phyloP scores from a whole-genome alignment of 2,329 filamentous ascomycete genomes.

The Botrytis medusae region DNA sequence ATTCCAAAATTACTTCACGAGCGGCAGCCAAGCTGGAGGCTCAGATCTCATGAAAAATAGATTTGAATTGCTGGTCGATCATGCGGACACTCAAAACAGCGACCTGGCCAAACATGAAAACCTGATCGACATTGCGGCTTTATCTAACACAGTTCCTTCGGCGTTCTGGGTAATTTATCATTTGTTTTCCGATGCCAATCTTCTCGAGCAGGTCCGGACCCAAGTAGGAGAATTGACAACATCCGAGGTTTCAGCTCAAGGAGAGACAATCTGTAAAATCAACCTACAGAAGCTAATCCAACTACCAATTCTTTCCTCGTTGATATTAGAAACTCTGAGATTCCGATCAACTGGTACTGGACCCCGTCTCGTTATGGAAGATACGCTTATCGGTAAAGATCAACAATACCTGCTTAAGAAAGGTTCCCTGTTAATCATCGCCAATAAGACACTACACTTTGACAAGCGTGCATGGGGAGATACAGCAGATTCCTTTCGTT shows the following conservation, averaged over 20 bases:
- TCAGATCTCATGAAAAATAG: slow-evolving; percentile 10
- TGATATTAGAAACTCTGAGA: slow-evolving; percentile 6
- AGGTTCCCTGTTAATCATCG: slow-evolving; percentile 12
- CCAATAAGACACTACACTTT: slow-evolving; percentile 8
- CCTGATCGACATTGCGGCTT: background rate
- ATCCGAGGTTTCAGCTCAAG: background rate
- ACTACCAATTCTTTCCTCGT: background rate
- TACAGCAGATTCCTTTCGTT: background rate
- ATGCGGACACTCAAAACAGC: background rate
- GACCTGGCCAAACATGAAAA: slow-evolving; percentile 13
- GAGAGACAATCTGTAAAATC: background rate
- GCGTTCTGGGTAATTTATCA: slow-evolving; percentile 15
- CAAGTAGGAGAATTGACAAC: slow-evolving; percentile 10
- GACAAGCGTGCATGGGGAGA: slow-evolving; percentile 17
- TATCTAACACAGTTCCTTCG: slow-evolving; percentile 14
- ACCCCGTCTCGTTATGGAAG: slow-evolving; percentile 10
- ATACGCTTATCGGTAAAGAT: slow-evolving; percentile 14
- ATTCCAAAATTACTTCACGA: slow-evolving; percentile 7
- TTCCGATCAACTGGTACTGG: slow-evolving; percentile 7
- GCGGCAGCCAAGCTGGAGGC: background rate
- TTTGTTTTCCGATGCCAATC: background rate
- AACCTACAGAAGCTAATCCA: slow-evolving; percentile 4
- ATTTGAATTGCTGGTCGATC: background rate
- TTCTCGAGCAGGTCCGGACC: slow-evolving; percentile 1
- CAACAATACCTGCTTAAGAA: slow-evolving; percentile 19